Evolutionary conservation across 2,329 filamentous ascomycete genomes (phyloP), one percentile per base, ranked within the genome.

Genomic region (Clarireedia homoeocarpa): DNA sequence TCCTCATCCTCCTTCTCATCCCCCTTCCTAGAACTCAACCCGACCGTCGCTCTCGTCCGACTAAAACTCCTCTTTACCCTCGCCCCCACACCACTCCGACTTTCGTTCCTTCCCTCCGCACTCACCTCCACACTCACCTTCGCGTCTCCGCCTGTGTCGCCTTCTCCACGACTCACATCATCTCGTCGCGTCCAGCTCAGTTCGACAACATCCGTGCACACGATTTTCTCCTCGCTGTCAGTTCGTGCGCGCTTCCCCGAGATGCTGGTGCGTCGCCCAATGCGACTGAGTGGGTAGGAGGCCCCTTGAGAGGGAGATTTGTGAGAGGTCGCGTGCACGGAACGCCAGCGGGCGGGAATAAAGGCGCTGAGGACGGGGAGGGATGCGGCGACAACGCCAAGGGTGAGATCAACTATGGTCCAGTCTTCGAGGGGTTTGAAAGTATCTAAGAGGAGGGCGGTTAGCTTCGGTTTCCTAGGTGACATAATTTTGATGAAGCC

Each of bases 281-380:
- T 2, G n/a, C 1, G 4, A 14, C 24, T 20, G 5, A 49, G 46
- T 0, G 45, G 44, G 39, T 54, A 17, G 2, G 52, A 54, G 0
- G n/a, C n/a, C 12, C 6, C 23, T 2, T 30, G 5, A 0, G 52
- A 42, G 3, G 53, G 47, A 0, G 7, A 7, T 14, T 55, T 51
- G 15, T 55, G 34, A 1, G 45, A 44, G 20, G 26, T 42, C 2
- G 17, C 5, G 6, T 55, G 39, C 2, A 57, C 24, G 52, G 57
- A 48, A 52, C 56, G 47, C 52, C 50, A 58, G 58, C 58, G 58
- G 36, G 36, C 34, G 6, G 45, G 59, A 20, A 56, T 59, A 50
- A 59, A 58, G n/a, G 62, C 67, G 24, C 68, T 67, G 38, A 72
- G 61, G 6, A 71, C 64, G 2, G 70, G 70, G 2, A 72, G 65